Base-by-base conservation (phyloP, 2,329 filamentous ascomycete species). In the Stachybotrys echinatus region DNA sequence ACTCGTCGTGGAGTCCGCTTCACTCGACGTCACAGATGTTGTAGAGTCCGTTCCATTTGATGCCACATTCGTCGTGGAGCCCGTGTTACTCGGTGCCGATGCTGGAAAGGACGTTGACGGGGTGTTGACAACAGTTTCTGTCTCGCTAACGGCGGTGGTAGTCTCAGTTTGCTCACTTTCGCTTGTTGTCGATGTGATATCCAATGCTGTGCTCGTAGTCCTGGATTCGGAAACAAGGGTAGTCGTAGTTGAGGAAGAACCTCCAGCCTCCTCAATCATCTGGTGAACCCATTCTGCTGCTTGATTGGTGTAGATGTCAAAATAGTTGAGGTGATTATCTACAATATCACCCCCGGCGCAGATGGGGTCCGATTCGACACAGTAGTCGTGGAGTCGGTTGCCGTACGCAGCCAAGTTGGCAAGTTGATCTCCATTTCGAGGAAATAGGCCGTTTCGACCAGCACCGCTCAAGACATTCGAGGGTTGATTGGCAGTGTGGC, bases 241-340 rank as follows among this genome's bases (percentile, higher is more conserved):
- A 17, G 31, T 37, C 10, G 31, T 37, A 37, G 31, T 37, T 8
- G 31, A 10, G 31, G 31, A 10, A 37, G 31, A 10, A 17, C 31
- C 31, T 8, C 31, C 31, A 37, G 31, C 31, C 8, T 8, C 38
- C 14, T 7, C 38, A n/a, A 40, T 17, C 38, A 40, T 45, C 22
- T 45, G 21, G 20, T 45, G 43, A 12, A 45, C 23, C 14, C 23
- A 45, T 6, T 31, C 22, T 21, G 60, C 58, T 21, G 54, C 56
- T 18, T 57, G 55, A 18, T 57, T 42, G 31, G 52, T 58, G 52
- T 59, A 65, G 18, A 67, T 39, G 22, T 68, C 60, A 50, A 70
- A 70, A 50, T 72, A 72, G 54, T 68, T 67, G 10, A 65, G 58
- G 48, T 72, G 69, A 8, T 59, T 60, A 8, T 60, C 60, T 3